Evolutionary conservation across 192 early-diverging fungal species (phyloP).

Genomic region (Mortierella hygrophila): DNA sequence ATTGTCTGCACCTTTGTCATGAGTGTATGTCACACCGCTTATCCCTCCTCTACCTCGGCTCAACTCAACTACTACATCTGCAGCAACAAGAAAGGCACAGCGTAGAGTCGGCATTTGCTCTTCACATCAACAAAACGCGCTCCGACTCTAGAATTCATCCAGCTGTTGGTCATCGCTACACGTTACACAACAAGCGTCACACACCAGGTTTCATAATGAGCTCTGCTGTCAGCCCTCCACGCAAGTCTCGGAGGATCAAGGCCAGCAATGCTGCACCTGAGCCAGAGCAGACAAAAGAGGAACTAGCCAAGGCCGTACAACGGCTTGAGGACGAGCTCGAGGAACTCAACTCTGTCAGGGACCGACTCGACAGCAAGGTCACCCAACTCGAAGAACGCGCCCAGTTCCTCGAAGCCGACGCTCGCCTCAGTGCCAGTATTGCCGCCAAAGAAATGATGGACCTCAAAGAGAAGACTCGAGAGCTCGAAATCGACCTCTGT

Average conservation of each 20-base stretch:
- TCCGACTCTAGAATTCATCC: neutral
- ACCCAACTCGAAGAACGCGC: slow-evolving; percentile 37
- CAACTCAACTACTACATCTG: neutral
- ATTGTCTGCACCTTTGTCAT: neutral
- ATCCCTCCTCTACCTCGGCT: neutral
- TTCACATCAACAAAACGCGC: neutral
- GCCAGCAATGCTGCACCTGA: neutral
- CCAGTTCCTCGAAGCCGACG: slow-evolving; percentile 38
- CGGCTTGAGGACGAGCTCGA: slow-evolving; percentile 33
- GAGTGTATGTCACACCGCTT: neutral
- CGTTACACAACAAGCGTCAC: neutral
- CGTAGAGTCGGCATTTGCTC: neutral
- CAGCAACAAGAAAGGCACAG: too few relatives aligned
- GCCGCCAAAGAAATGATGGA: slow-evolving; percentile 36
- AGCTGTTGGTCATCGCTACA: too few relatives aligned
- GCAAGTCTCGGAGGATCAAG: slow-evolving; percentile 5
- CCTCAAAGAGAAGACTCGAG: slow-evolving; percentile 41
- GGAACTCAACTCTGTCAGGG: slow-evolving; percentile 18
- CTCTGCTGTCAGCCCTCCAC: neutral
- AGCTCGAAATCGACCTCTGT: slow-evolving; percentile 49
- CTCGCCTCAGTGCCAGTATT: slow-evolving; percentile 40
- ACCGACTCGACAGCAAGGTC: slow-evolving; percentile 17
- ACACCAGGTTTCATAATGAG: neutral
- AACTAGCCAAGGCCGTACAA: slow-evolving; percentile 14
- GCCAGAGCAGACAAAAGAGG: neutral